These are phyloP conservation scores for Volvox africanus DNA, from an alignment of 139 green algal genomes.

Conservation along the genomic window DNA sequence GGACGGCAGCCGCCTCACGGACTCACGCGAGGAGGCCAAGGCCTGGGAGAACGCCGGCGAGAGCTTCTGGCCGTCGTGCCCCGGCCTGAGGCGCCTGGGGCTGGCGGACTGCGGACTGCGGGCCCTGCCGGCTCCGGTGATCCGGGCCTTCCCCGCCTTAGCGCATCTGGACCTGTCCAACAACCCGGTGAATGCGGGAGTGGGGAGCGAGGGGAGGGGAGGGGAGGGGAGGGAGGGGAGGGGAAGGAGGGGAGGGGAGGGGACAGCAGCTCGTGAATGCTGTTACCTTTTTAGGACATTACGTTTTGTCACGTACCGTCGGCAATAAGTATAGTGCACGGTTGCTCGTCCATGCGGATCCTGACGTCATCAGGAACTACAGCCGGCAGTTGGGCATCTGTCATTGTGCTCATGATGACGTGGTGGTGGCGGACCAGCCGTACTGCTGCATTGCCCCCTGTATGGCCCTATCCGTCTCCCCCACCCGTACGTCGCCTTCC, in stretches of 20 bases:
- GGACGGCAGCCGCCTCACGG: conserved; percentile 29
- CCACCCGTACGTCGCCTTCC: no score
- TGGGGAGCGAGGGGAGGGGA: background rate
- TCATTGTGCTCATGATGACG: no score
- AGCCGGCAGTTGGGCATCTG: no score
- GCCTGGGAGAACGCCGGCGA: background rate
- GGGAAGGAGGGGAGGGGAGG: background rate
- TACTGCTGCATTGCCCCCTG: no score
- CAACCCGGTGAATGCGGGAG: conserved; percentile 5
- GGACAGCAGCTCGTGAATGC: no score
- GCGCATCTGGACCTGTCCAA: background rate
- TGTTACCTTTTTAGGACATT: no score
- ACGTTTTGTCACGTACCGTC: no score
- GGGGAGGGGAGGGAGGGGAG: background rate
- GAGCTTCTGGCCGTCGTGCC: background rate
- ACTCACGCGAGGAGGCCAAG: background rate
- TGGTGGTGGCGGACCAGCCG: no score
- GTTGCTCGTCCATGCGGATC: no score
- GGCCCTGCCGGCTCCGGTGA: background rate
- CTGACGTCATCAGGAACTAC: no score
- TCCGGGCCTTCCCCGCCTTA: background rate
- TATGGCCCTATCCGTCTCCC: no score
- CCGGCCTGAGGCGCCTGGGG: background rate
- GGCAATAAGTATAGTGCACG: no score
- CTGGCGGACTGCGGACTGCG: conserved; percentile 21